Evolutionary conservation across 441 rosid species (phyloP).

Genomic region (Codiaeum variegatum): DNA sequence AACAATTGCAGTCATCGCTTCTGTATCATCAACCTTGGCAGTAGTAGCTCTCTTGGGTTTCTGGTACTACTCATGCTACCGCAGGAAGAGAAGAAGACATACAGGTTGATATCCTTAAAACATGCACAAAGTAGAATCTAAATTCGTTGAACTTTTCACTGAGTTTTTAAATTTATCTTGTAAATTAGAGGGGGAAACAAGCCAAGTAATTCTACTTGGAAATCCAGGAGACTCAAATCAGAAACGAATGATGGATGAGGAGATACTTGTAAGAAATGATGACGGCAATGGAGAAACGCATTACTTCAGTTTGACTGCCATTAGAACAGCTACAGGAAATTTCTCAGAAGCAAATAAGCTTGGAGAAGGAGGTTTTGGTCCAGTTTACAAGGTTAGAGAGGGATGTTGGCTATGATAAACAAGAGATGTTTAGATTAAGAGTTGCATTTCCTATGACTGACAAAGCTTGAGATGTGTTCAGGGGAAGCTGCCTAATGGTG

Average conservation of each 20-base stretch:
- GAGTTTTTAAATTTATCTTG: neutral
- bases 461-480: conserved; percentile 17
- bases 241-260: conserved; percentile 6
- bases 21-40: conserved; percentile 4
- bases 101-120: conserved; percentile 12
- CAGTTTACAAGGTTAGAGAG: conserved; percentile 39
- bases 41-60: conserved; percentile 21
- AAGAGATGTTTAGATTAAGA: neutral
- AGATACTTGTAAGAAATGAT: conserved; percentile 10
- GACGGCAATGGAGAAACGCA: conserved; percentile 22
- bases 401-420: neutral
- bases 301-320: conserved; percentile 27
- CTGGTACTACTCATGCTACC: conserved; percentile 18
- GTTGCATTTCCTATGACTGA: neutral
- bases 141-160: neutral
- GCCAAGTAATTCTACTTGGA: conserved; percentile 21
- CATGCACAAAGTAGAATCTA: neutral
- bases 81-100: conserved; percentile 20
- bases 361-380: conserved; percentile 62
- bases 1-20: conserved; percentile 12
- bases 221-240: conserved; percentile 8
- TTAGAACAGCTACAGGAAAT: conserved; percentile 37
- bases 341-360: conserved; percentile 48
- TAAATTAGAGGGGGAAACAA: conserved; percentile 17
- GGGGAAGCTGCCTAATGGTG: conserved; percentile 38